Base-by-base conservation (phyloP, 2,329 filamentous ascomycete species). In the Gaeumannomyces tritici region DNA sequence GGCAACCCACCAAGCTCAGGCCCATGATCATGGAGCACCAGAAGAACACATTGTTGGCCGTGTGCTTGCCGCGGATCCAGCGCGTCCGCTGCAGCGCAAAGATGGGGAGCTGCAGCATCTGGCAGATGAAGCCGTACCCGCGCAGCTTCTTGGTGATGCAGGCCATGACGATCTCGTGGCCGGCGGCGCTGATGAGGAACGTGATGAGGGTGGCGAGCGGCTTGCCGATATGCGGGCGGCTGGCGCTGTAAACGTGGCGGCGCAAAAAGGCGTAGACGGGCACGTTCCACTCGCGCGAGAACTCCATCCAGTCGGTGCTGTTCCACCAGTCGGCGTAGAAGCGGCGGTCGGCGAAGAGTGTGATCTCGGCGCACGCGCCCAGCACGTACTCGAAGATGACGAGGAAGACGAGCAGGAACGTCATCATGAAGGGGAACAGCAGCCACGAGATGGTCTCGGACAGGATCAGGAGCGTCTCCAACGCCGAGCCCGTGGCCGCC, bases 311-410 rank as follows among this genome's bases (percentile, higher is more conserved):
- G 79, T 93, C 90, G 67, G 88, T 90, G 68, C 83, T 86, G 75
- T 89, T 89, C 86, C 86, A 88, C 84, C 85, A 88, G 77, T 89
- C 86, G 60, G 80, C 80, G 78, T 97, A 99, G 78, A 98, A 98
- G 74, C 95, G 91, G 55, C 93, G 87, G 74, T 98, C 95, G 61
- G 89, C 93, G 73, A 98, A 98, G 69, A 88, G 83, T 24, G 93
- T 96, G 67, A 98, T 90, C 74, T 99, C 95, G 18, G 93, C 95
- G 70, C 96, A 96, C 59, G 93, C 93, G 63, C 93, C 95, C 42
- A 98, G 85, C 13, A 96, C 84, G 74, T 98, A 99, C 74, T 99
- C 95, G 74, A 98, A 99, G 70, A 98, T 98, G 74, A 97, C 92
- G 63, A 99, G 86, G 79, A 99, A 99, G 62, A 98, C 93, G 59